These are phyloP conservation scores for Termitomyces sp. DNA, from an alignment of 1,284 basidiomycete species.

Conservation along the genomic window DNA sequence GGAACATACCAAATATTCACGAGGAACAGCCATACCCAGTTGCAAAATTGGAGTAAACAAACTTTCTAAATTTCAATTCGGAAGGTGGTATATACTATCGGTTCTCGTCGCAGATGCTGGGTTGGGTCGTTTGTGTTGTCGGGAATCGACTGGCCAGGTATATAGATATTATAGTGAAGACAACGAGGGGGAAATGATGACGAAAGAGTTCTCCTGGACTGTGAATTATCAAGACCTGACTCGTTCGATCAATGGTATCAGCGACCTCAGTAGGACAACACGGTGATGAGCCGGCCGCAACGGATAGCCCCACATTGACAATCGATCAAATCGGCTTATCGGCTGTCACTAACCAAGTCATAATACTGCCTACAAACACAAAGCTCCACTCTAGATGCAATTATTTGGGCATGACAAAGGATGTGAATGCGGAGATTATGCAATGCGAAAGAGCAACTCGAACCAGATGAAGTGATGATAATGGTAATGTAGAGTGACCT, in stretches of 20 bases:
- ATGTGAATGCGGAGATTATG: slow-evolving; percentile 13
- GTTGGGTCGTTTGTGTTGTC: not conserved
- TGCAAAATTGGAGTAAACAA: not conserved
- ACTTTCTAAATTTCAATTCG: not conserved
- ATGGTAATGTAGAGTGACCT: slow-evolving; percentile 12
- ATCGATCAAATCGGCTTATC: not conserved
- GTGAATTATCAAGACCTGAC: not conserved
- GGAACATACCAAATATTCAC: slow-evolving; percentile 14
- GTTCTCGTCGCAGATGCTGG: not conserved
- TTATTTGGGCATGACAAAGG: slow-evolving; percentile 11
- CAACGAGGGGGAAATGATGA: not conserved
- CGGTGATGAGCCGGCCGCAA: not conserved
- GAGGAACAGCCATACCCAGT: slow-evolving; percentile 7
- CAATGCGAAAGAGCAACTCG: slow-evolving; percentile 14
- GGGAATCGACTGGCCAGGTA: not conserved
- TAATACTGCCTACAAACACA: too few relatives aligned
- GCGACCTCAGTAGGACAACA: not conserved
- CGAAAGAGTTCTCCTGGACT: not conserved
- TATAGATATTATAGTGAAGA: not conserved
- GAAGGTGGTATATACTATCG: not conserved
- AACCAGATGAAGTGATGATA: slow-evolving; percentile 11
- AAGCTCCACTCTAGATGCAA: slow-evolving; percentile 12
- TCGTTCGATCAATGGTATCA: not conserved
- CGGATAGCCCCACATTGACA: not conserved
- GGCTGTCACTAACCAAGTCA: not conserved